Evolutionary conservation across 768 basidiomycete species (phyloP), one percentile per base, ranked within the genome.

Genomic region (Pisolithus sp.): DNA sequence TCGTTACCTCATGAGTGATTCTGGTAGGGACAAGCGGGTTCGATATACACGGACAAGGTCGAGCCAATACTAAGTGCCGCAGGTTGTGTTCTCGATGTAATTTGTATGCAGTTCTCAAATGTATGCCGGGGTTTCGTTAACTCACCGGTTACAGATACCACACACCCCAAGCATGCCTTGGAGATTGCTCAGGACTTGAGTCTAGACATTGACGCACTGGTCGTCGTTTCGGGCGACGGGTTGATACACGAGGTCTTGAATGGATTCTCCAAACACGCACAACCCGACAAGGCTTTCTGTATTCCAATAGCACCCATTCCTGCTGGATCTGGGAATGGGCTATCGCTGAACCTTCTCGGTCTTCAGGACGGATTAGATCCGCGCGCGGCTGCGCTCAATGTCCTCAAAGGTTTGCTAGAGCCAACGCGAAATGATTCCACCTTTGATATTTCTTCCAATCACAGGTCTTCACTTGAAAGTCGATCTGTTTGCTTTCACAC

Each of bases 241-340:
- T 73, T 90, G 34, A 62, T 91, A 15, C 86, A 93, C 60, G 92
- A 94, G 68, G 75, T 90, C 21, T 59, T 92, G 63, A 94, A 94
- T 61, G 92, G 91, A 3, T 80, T 93, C 51, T 82, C 86, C 3
- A 71, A 82, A 49, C 85, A 87, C 52, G 66, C 71, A 26, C 71
- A 82, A 36, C 80, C 85, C 2, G 64, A 70, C 34, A 73, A 72
- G 44, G 90, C 86, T 0, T 78, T 93, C 51, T 64, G 62, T 42
- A 80, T 82, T 28, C 89, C 92, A 2, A 68, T 94, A 23, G 81
- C 82, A 0, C 89, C 85, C 3, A 81, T 93, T 61, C 89, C 92
- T 5, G 83, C 85, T 17, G 90, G 90, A 3, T 88, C 88, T 12
- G 90, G 85, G 5, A 93, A 93, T 57, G 90, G 81, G 2, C 68